Conservation (phyloP, 2,329 filamentous ascomycete genomes). For the Cladosporium sp. region DNA sequence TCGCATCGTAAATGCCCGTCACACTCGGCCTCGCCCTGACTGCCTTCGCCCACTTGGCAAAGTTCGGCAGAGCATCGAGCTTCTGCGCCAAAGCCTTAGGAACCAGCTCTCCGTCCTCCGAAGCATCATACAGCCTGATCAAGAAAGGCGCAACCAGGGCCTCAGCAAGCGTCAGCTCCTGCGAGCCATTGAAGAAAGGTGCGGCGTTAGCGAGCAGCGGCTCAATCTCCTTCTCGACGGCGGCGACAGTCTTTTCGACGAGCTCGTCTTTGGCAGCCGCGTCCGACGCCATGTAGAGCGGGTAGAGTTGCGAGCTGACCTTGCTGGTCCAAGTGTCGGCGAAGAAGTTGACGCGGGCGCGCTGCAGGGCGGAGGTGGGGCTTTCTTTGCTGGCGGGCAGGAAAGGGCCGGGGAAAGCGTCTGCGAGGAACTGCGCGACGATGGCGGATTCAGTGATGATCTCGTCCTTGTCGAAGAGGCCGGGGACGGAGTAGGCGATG, state of each 20-base stretch:
- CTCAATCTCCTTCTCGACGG: conserved; percentile 70
- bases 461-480: conserved; percentile 44
- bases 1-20: conserved; percentile 61
- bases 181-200: conserved; percentile 49
- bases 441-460: conserved; percentile 74
- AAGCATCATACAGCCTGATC: conserved; percentile 57
- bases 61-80: conserved; percentile 60
- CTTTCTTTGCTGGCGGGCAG: conserved; percentile 56
- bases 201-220: conserved; percentile 58
- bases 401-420: conserved; percentile 68
- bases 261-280: conserved; percentile 48
- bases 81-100: conserved; percentile 50
- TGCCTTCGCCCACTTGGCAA: conserved; percentile 34
- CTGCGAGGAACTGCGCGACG: conserved; percentile 70
- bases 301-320: conserved; percentile 49
- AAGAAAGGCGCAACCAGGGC: conserved; percentile 68
- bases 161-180: conserved; percentile 70
- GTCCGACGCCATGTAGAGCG: conserved; percentile 51
- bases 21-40: conserved; percentile 57
- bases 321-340: conserved; percentile 69
- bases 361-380: conserved; percentile 57
- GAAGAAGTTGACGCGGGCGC: conserved; percentile 71
- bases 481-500: conserved; percentile 60
- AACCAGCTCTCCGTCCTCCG: conserved; percentile 56
- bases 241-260: conserved; percentile 51